These are phyloP conservation scores for Pyrenophora seminiperda DNA, from an alignment of 2,329 filamentous ascomycete species.

Conservation along the genomic window DNA sequence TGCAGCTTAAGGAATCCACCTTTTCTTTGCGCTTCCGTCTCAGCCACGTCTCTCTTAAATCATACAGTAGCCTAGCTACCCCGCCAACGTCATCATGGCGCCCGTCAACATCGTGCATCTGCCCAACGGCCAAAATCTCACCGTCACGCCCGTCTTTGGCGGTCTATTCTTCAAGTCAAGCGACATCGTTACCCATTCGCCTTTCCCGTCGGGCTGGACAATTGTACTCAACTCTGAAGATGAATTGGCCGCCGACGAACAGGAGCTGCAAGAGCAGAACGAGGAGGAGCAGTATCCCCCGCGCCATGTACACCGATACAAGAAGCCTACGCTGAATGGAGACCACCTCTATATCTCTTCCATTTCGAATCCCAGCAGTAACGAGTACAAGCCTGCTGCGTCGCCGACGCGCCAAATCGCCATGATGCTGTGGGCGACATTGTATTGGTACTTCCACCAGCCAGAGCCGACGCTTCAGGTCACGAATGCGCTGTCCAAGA, in stretches of 20 bases:
- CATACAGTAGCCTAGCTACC: slow-evolving; percentile 26
- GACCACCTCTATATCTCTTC: slow-evolving; percentile 91
- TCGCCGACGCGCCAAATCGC: slow-evolving; percentile 89
- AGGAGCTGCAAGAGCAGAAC: slow-evolving; percentile 43
- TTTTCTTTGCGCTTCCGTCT: slow-evolving; percentile 3
- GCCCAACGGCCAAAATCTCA: slow-evolving; percentile 85
- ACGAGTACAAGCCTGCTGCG: slow-evolving; percentile 76
- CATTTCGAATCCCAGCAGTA: slow-evolving; percentile 80
- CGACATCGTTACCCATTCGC: slow-evolving; percentile 68
- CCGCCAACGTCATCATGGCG: slow-evolving; percentile 47
- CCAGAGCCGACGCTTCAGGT: slow-evolving; percentile 70
- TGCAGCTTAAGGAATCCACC: slow-evolving; percentile 3
- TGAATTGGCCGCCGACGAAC: slow-evolving; percentile 19
- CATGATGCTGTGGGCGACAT: slow-evolving; percentile 93
- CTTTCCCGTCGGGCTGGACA: slow-evolving; percentile 87
- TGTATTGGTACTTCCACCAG: slow-evolving; percentile 98
- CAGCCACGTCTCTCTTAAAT: slow-evolving; percentile 1
- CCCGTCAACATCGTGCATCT: slow-evolving; percentile 64
- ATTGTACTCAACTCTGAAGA: slow-evolving; percentile 78
- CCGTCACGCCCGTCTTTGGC: slow-evolving; percentile 85
- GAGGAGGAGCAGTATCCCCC: slow-evolving; percentile 35
- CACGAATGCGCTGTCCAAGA: slow-evolving; percentile 64
- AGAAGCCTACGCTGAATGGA: slow-evolving; percentile 72
- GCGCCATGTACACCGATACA: slow-evolving; percentile 67
- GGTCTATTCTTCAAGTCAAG: slow-evolving; percentile 87